phyloP scores from a whole-genome alignment of 805 yeast species.

The Tetrapisispora phaffii region DNA sequence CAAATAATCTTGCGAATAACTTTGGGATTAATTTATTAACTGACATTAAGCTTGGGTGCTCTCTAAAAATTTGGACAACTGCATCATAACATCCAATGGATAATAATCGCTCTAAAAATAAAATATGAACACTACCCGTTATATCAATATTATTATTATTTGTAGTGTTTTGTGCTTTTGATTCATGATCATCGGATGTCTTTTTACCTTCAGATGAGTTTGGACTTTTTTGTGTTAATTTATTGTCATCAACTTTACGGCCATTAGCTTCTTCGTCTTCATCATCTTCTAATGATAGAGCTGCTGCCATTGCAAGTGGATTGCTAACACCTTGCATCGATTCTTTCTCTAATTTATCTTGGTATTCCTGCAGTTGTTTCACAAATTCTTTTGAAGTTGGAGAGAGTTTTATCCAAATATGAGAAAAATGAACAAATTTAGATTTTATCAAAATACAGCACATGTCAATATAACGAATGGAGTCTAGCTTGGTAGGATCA shows the following conservation, averaged over 20 bases:
- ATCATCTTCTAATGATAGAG: constrained; percentile 59
- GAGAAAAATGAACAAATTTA: constrained; percentile 55
- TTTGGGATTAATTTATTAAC: constrained; percentile 41
- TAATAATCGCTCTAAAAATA: constrained; percentile 44
- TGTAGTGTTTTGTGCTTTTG: constrained; percentile 8
- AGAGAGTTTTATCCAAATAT: constrained; percentile 45
- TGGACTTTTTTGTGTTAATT: background rate
- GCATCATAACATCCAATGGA: constrained; percentile 55
- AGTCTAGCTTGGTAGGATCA: background rate
- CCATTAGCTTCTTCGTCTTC: constrained; percentile 44
- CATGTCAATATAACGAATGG: constrained; percentile 33
- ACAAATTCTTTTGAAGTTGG: constrained; percentile 44
- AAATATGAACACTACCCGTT: constrained; percentile 29
- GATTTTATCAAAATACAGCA: constrained; percentile 52
- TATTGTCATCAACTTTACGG: background rate
- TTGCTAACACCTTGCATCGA: constrained; percentile 56
- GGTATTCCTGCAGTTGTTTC: constrained; percentile 36
- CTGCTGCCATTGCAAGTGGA: constrained; percentile 83
- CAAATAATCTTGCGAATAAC: constrained; percentile 41
- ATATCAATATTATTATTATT: constrained; percentile 12
- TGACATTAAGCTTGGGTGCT: constrained; percentile 51
- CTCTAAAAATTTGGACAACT: constrained; percentile 45
- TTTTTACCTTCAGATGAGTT: background rate
- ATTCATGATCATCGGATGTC: background rate
- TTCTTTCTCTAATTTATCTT: constrained; percentile 42